phyloP scores from a whole-genome alignment of 2,329 filamentous ascomycete genomes.

The Stagonosporopsis rhizophila region DNA sequence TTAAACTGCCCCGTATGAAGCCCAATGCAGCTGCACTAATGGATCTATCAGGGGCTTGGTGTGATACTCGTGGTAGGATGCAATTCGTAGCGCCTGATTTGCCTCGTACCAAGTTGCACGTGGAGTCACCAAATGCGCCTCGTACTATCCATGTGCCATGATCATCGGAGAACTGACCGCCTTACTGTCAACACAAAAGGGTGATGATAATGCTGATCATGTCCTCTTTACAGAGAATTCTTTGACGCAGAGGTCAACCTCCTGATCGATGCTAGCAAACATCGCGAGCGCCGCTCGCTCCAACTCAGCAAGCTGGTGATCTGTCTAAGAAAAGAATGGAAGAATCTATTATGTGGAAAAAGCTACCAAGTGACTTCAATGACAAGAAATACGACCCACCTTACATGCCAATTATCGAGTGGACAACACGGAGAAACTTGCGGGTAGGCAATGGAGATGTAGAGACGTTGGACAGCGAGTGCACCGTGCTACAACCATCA shows the following conservation, averaged over 20 bases:
- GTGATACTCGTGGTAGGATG: not conserved
- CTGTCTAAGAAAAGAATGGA: too few species aligned
- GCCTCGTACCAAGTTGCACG: not conserved
- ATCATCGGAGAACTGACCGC: not conserved
- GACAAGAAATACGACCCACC: too few species aligned
- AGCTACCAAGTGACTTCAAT: too few species aligned
- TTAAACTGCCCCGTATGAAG: too few species aligned
- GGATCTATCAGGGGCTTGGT: not conserved
- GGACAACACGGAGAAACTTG: not conserved
- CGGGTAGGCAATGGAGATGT: not conserved
- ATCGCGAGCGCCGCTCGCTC: too few species aligned
- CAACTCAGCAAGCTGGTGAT: too few species aligned
- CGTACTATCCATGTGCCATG: not conserved
- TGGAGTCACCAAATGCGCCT: not conserved
- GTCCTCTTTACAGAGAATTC: too few species aligned
- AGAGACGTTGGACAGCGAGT: not conserved
- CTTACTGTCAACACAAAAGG: not conserved
- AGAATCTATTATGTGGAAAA: too few species aligned
- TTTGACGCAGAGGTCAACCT: too few species aligned
- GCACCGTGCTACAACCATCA: not conserved
- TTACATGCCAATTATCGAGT: too few species aligned
- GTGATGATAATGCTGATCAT: not conserved
- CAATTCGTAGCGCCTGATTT: not conserved
- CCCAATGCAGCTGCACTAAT: not conserved
- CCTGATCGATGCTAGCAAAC: too few species aligned